Percentiles rank a stretch among this genome's conserved stretches.
These are phyloP conservation scores for Candida glucosophila DNA, from an alignment of 1,139 yeast genomes.

Conservation along the genomic window DNA sequence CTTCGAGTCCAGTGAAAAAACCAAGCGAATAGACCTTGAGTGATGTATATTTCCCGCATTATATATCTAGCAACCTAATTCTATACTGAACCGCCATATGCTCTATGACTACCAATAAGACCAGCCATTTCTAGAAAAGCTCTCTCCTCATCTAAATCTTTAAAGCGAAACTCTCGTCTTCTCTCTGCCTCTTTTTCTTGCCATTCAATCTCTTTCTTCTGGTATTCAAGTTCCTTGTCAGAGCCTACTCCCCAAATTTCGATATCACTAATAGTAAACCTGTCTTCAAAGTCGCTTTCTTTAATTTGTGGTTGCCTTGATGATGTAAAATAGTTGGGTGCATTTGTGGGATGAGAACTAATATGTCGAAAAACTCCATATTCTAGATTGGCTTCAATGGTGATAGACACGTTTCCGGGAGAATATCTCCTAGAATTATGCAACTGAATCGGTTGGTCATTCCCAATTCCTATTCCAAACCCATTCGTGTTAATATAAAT, in stretches of 20 bases:
- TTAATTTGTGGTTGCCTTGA: slow-evolving; percentile 14
- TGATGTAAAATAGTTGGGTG: slow-evolving; percentile 18
- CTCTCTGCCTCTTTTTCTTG: slow-evolving; percentile 80
- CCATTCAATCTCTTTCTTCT: slow-evolving; percentile 80
- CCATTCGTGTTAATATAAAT: slow-evolving; percentile 62
- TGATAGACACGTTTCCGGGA: slow-evolving; percentile 70
- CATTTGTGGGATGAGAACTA: slow-evolving; percentile 18
- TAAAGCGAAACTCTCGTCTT: slow-evolving; percentile 60
- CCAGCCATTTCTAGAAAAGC: slow-evolving; percentile 92
- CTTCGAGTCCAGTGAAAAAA: no score
- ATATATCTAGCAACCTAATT: not conserved
- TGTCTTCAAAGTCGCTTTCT: slow-evolving; percentile 50
- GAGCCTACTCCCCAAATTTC: slow-evolving; percentile 94
- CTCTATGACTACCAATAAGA: slow-evolving; percentile 60
- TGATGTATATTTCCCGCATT: no score
- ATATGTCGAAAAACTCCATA: slow-evolving; percentile 72
- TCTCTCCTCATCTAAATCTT: slow-evolving; percentile 67
- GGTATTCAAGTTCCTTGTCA: slow-evolving; percentile 66
- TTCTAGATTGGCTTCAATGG: slow-evolving; percentile 71
- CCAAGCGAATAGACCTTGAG: not conserved
- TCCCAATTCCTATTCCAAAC: slow-evolving; percentile 78
- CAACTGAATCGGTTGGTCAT: slow-evolving; percentile 49
- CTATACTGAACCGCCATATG: slow-evolving; percentile 41
- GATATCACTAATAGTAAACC: slow-evolving; percentile 63
- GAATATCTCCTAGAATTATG: slow-evolving; percentile 26